A percentile compares a stretch with the other conserved stretches of the same genome.
These are phyloP conservation scores for Camptophora hylomeconis DNA, from an alignment of 2,329 filamentous ascomycete species.

Conservation along the genomic window DNA sequence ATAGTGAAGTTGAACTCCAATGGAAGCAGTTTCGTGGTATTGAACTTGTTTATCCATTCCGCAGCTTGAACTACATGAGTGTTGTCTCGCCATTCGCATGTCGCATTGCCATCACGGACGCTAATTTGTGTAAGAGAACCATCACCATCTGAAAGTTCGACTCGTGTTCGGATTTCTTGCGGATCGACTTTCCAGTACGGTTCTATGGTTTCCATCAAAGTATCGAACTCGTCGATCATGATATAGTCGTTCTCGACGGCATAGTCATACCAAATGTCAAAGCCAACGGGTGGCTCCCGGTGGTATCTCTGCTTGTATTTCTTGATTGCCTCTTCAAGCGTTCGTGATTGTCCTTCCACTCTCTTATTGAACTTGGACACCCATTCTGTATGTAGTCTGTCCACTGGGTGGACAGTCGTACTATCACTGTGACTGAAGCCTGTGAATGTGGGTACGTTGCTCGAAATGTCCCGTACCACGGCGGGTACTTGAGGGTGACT, in stretches of 20 bases:
- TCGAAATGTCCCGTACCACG: too few relatives aligned
- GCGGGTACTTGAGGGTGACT: too few relatives aligned
- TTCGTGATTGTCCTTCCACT: slow-evolving; percentile 14
- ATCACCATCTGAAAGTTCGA: slow-evolving; percentile 19
- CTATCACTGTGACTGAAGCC: slow-evolving; percentile 3
- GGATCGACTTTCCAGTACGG: slow-evolving; percentile 27
- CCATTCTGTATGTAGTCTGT: too few relatives aligned
- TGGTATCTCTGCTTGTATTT: slow-evolving; percentile 26
- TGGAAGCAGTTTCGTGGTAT: too few relatives aligned
- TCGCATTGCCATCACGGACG: slow-evolving; percentile 27
- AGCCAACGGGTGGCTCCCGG: slow-evolving; percentile 28
- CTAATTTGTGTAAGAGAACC: slow-evolving; percentile 23
- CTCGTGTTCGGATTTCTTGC: slow-evolving; percentile 20
- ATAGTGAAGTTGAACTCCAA: slow-evolving; percentile 56
- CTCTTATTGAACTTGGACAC: too few relatives aligned
- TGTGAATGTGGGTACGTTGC: slow-evolving; percentile 2
- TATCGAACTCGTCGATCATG: slow-evolving; percentile 23
- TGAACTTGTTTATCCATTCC: too few relatives aligned
- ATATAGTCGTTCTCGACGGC: slow-evolving; percentile 24
- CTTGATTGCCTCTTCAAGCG: slow-evolving; percentile 28
- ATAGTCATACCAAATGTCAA: slow-evolving; percentile 28
- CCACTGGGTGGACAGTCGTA: too few relatives aligned
- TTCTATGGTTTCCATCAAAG: slow-evolving; percentile 23
- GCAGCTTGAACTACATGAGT: slow-evolving; percentile 37
- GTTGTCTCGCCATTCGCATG: slow-evolving; percentile 34